Base-by-base conservation (phyloP, 2,329 filamentous ascomycete genomes). In the Alternaria triticina region DNA sequence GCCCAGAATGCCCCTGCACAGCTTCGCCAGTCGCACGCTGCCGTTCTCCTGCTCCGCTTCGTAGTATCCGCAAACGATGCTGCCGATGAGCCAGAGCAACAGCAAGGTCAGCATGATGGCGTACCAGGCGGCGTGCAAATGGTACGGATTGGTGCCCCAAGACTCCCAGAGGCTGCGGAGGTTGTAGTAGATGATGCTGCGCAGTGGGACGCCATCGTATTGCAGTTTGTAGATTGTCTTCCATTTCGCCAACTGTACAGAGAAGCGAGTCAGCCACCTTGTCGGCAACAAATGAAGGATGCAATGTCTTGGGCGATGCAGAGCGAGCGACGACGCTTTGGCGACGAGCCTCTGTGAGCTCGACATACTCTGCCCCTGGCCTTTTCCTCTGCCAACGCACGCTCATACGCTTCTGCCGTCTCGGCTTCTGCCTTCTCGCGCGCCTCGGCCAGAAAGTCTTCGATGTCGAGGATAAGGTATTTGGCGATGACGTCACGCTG, bases 131-230 rank as follows among this genome's bases (percentile, higher is more conserved):
- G 57, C 25, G 23, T 56, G 54, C 10, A 66, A 52, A 17, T 54
- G 17, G 57, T 66, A 66, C 6, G 57, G 59, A 28, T 66, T 66
- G n/a, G 54, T 54, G 36, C 55, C 50, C 51, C 54, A 58, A 28
- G 47, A 46, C n/a, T 64, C 52, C 54, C 57, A 62, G 43, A 45
- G 50, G 36, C 25, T 36, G 20, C 28, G 40, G n/a, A 55, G 1
- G 9, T 57, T 30, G 44, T 61, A 59, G 25, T n/a, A 13, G n/a
- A 54, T 15, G n/a, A 65, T 54, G 11, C 44, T 49, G n/a, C 23
- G 8, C 4, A 65, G 15, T 12, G 50, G 17, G 22, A 60, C 52
- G 27, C 30, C 25, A 22, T 62, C 52, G 63, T 65, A 65, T 44
- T 49, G 25, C 28, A 60, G 40, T 43, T 45, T 46, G 51, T 59